These are phyloP conservation scores for Rugonectria rugulosa DNA, from an alignment of 2,329 filamentous ascomycete species.

Conservation along the genomic window DNA sequence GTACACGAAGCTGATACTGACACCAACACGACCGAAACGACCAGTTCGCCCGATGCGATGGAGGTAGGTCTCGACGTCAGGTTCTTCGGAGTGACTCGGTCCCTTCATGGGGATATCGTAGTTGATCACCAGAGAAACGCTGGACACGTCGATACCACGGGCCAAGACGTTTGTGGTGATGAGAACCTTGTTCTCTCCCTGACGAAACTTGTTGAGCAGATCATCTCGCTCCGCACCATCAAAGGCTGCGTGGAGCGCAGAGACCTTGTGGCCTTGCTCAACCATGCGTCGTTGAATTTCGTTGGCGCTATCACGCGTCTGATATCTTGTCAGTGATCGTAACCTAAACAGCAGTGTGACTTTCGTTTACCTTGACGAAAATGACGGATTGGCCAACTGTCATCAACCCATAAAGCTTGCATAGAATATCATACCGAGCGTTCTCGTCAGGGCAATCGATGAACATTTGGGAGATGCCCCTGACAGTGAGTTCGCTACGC, in stretches of 20 bases:
- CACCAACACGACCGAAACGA: conserved; percentile 94
- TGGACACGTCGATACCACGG: conserved; percentile 91
- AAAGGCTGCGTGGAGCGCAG: conserved; percentile 85
- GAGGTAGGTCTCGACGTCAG: conserved; percentile 94
- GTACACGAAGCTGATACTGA: conserved; percentile 93
- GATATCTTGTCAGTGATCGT: conserved; percentile 23
- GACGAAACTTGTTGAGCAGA: conserved; percentile 86
- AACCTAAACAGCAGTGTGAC: neutral
- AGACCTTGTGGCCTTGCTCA: conserved; percentile 89
- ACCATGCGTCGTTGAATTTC: conserved; percentile 88
- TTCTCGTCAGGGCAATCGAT: conserved; percentile 86
- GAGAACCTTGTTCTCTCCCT: conserved; percentile 88
- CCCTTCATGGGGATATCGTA: conserved; percentile 86
- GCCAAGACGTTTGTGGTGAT: conserved; percentile 98
- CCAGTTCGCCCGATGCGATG: conserved; percentile 98
- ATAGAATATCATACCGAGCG: conserved; percentile 86
- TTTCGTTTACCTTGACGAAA: conserved; percentile 78
- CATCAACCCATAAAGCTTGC: conserved; percentile 94
- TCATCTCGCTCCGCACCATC: conserved; percentile 84
- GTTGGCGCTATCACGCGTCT: conserved; percentile 86
- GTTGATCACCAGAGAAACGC: conserved; percentile 97
- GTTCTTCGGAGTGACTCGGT: conserved; percentile 77
- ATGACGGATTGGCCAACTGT: conserved; percentile 98
- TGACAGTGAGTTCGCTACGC: conserved; percentile 91
- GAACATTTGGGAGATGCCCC: conserved; percentile 97